Percentiles rank a stretch among this genome's conserved stretches.
Conservation (phyloP, 1,284 basidiomycete genomes). For the Rhodotorula sp. region DNA sequence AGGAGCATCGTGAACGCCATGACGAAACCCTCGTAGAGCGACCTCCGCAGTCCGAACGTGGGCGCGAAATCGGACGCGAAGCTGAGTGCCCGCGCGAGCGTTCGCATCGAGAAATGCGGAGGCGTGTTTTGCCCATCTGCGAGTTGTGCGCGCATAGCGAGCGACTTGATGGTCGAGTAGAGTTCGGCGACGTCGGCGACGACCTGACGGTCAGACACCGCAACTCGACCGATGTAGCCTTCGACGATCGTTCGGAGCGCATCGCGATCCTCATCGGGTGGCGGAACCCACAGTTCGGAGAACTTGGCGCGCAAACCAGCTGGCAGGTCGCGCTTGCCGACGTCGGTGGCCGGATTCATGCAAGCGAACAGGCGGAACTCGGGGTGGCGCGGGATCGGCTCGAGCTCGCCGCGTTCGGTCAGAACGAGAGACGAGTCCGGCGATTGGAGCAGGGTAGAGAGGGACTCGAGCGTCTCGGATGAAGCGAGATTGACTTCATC, state of each 20-base stretch:
- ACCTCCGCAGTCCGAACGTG: conserved; percentile 75
- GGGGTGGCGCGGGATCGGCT: conserved; percentile 84
- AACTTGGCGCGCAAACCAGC: conserved; percentile 86
- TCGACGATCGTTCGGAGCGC: conserved; percentile 82
- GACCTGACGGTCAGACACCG: conserved; percentile 80
- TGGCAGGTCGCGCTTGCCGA: conserved; percentile 95
- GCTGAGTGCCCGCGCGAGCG: conserved; percentile 83
- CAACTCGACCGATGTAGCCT: conserved; percentile 83
- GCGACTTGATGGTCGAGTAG: conserved; percentile 76
- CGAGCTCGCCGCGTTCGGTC: conserved; percentile 89
- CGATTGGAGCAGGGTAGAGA: conserved; percentile 81
- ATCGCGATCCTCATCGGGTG: conserved; percentile 88
- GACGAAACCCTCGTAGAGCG: conserved; percentile 91
- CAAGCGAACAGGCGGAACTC: conserved; percentile 97
- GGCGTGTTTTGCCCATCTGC: conserved; percentile 91
- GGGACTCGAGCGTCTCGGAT: conserved; percentile 89
- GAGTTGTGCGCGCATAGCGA: conserved; percentile 75
- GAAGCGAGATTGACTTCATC: conserved; percentile 97
- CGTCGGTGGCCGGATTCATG: conserved; percentile 99
- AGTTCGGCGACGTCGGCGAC: conserved; percentile 91
- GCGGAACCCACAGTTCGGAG: conserved; percentile 91
- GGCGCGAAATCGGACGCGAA: conserved; percentile 82
- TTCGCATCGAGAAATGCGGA: conserved; percentile 98
- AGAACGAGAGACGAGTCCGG: conserved; percentile 84
- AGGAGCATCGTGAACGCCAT: conserved; percentile 98